These are phyloP conservation scores for Paecilomyces niveus DNA, from an alignment of 2,329 filamentous ascomycete genomes.

Conservation along the genomic window DNA sequence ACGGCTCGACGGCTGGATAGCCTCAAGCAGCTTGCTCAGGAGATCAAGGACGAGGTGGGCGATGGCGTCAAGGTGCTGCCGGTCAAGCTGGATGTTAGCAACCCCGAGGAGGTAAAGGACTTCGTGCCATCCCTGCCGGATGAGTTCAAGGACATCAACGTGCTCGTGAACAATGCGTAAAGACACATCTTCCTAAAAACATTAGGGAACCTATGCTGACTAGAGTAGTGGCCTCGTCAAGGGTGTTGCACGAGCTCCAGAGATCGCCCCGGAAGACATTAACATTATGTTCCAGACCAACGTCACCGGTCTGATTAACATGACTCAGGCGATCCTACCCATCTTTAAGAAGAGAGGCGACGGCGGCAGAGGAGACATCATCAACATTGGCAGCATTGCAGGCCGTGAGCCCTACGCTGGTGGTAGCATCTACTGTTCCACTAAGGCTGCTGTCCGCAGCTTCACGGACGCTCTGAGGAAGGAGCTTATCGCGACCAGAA, in stretches of 20 bases:
- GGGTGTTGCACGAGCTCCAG: conserved; percentile 76
- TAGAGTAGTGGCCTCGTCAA: conserved; percentile 70
- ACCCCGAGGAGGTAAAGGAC: conserved; percentile 61
- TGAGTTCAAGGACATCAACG: conserved; percentile 76
- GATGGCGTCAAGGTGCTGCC: conserved; percentile 74
- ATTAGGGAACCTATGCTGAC: conserved; percentile 6
- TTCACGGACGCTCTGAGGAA: conserved; percentile 78
- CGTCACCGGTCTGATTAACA: conserved; percentile 88
- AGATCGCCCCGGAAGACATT: conserved; percentile 76
- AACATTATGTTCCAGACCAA: conserved; percentile 87
- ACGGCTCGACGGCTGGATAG: conserved; percentile 80
- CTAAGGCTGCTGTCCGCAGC: conserved; percentile 77
- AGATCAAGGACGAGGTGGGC: conserved; percentile 71
- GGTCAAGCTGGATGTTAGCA: conserved; percentile 81
- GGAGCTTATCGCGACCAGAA: conserved; percentile 72
- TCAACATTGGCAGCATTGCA: conserved; percentile 92
- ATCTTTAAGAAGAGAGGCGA: conserved; percentile 65
- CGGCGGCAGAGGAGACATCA: conserved; percentile 81
- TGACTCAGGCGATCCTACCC: conserved; percentile 85
- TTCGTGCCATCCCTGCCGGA: conserved; percentile 70
- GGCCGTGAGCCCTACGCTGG: conserved; percentile 79
- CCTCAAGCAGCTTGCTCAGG: conserved; percentile 65
- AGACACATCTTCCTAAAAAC: conserved; percentile 25
- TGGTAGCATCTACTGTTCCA: conserved; percentile 87
- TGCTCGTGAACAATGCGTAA: conserved; percentile 94